Evolutionary conservation across 202 grass and related monocot genomes (phyloP).

Genomic region (Alloteropsis angusta): DNA sequence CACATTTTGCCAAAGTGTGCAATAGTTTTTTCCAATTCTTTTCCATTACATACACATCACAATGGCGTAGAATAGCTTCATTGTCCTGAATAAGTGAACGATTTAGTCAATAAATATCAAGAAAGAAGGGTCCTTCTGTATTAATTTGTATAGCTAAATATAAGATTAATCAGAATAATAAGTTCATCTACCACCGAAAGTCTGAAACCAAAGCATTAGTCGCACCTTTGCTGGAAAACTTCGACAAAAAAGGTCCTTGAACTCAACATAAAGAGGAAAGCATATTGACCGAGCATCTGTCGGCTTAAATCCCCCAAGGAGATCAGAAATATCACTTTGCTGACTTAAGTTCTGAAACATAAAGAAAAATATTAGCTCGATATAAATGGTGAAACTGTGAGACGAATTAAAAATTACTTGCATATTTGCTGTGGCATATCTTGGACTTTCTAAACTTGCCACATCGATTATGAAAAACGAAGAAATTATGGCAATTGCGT

Average conservation of each 20-base stretch:
- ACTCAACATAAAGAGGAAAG: slow-evolving; percentile 74
- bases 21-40: slow-evolving; percentile 80
- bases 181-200: neutral
- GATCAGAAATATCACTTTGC: slow-evolving; percentile 96
- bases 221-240: slow-evolving; percentile 59
- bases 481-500: neutral
- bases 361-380: neutral
- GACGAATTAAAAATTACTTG: neutral
- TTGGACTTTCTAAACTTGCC: neutral
- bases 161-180: neutral
- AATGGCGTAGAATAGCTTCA: slow-evolving; percentile 26
- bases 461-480: neutral
- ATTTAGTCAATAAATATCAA: neutral
- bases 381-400: neutral
- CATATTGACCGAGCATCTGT: slow-evolving; percentile 78
- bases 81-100: slow-evolving; percentile 53
- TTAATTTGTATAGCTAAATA: neutral
- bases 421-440: neutral
- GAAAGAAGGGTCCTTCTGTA: neutral
- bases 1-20: slow-evolving; percentile 19
- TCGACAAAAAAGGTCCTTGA: slow-evolving; percentile 65
- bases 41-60: slow-evolving; percentile 42
- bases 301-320: slow-evolving; percentile 89
- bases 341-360: slow-evolving; percentile 82
- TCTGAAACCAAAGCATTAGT: neutral